Evolutionary conservation across 2,329 filamentous ascomycete species (phyloP).

Genomic region (Colletotrichum incanum): DNA sequence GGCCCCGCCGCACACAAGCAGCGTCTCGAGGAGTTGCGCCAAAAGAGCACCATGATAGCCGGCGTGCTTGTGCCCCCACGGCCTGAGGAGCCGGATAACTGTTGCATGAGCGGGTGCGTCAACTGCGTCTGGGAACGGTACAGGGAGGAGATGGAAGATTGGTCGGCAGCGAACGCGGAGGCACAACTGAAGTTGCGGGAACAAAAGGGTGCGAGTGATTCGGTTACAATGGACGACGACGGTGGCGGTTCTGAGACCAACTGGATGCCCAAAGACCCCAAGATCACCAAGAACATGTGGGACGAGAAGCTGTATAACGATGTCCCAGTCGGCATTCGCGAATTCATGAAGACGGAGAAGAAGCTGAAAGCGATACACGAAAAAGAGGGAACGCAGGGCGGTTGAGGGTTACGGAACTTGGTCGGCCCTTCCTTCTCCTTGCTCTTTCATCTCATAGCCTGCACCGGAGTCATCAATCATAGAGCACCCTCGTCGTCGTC

Average conservation of each 20-base stretch:
- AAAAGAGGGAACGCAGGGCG: constrained; percentile 66
- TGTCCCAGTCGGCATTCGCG: constrained; percentile 92
- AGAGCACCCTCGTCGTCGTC: constrained; percentile 23
- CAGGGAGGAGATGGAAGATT: constrained; percentile 93
- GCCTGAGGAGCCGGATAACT: constrained; percentile 94
- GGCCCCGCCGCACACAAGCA: constrained; percentile 80
- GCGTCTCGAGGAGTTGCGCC: constrained; percentile 70
- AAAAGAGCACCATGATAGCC: constrained; percentile 76
- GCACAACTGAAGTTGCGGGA: constrained; percentile 70
- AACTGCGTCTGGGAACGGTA: constrained; percentile 97
- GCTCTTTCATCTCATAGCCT: constrained; percentile 14
- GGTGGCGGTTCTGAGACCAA: constrained; percentile 81
- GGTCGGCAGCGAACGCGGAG: constrained; percentile 77
- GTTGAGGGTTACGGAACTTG: constrained; percentile 49
- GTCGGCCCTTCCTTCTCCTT: neutral
- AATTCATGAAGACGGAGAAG: constrained; percentile 99
- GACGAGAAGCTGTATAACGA: constrained; percentile 81
- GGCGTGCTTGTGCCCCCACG: constrained; percentile 87
- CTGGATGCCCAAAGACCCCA: constrained; percentile 67
- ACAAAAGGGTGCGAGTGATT: constrained; percentile 47
- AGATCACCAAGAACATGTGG: constrained; percentile 68
- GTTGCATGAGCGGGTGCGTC: constrained; percentile 98
- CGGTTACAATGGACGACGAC: constrained; percentile 82
- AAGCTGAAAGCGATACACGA: constrained; percentile 83
- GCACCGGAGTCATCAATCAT: constrained; percentile 13